Conservation (phyloP, 1,284 basidiomycete genomes). For the Macrocybe sp. region DNA sequence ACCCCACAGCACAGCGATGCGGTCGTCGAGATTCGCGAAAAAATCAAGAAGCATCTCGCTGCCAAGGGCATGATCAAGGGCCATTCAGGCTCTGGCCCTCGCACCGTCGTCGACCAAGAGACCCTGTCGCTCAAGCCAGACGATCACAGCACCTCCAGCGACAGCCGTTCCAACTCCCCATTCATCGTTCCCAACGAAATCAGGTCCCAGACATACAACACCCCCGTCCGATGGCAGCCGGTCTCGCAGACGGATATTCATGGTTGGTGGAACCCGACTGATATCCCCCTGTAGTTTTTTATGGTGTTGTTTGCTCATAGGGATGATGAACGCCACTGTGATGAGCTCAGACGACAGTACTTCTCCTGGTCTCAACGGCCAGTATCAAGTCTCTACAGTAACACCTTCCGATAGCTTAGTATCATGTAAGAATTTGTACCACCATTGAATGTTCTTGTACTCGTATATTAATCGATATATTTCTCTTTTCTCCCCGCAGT, state of each 20-base stretch:
- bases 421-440: constrained; percentile 68
- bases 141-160: constrained; percentile 34
- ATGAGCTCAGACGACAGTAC: no score
- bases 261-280: no score
- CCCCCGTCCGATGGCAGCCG: no score
- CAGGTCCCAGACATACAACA: no score
- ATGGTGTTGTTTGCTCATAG: no score
- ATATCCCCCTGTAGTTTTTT: no score
- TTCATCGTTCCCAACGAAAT: no score
- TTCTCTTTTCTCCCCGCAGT: constrained; percentile 30
- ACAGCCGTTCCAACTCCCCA: no score
- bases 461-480: constrained; percentile 66
- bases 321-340: no score
- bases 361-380: constrained; percentile 14
- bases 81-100: constrained; percentile 64
- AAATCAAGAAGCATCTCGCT: constrained; percentile 72
- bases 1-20: constrained; percentile 58
- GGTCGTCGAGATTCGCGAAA: constrained; percentile 62
- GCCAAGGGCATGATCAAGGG: constrained; percentile 84
- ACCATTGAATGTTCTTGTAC: constrained; percentile 53
- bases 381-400: constrained; percentile 23
- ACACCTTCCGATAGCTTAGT: constrained; percentile 42
- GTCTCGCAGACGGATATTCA: no score
- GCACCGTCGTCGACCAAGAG: constrained; percentile 46
- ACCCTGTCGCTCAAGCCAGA: constrained; percentile 50